Conservation (phyloP, 2,329 filamentous ascomycete species). For the Cercospora sesami region DNA sequence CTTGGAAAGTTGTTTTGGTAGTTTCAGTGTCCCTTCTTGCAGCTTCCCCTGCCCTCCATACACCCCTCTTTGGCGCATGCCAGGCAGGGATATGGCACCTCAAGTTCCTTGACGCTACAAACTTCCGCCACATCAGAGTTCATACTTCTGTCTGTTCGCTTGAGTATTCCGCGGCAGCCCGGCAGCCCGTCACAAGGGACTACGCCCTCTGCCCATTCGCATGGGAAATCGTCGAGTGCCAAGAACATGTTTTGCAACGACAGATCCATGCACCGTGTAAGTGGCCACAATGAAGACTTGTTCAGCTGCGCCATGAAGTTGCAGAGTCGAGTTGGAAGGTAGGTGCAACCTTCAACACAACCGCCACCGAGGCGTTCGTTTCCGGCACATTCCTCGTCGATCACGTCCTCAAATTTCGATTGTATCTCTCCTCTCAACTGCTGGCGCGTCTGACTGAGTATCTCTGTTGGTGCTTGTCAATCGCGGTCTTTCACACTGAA, state of each 20-base stretch:
- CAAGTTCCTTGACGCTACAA: not conserved
- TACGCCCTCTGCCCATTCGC: not conserved
- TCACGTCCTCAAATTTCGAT: not conserved
- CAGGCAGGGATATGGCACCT: not conserved
- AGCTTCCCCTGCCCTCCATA: not conserved
- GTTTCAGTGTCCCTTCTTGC: not conserved
- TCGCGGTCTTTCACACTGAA: not conserved
- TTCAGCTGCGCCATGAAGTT: not conserved
- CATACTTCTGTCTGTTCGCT: not conserved
- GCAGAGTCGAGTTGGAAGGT: not conserved
- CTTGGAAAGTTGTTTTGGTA: too few species aligned
- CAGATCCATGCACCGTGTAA: not conserved
- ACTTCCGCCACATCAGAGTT: not conserved
- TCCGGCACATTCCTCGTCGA: not conserved
- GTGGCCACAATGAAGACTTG: not conserved
- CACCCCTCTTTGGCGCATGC: not conserved
- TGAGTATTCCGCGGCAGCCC: not conserved
- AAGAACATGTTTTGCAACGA: not conserved
- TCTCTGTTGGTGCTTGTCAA: not conserved
- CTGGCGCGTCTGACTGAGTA: not conserved
- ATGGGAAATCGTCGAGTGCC: not conserved
- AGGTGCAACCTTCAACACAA: not conserved
- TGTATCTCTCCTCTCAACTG: not conserved
- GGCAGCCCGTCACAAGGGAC: not conserved
- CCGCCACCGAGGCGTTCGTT: not conserved